Conservation (phyloP, 805 yeast genomes). For the Monosporozyma unispora region DNA sequence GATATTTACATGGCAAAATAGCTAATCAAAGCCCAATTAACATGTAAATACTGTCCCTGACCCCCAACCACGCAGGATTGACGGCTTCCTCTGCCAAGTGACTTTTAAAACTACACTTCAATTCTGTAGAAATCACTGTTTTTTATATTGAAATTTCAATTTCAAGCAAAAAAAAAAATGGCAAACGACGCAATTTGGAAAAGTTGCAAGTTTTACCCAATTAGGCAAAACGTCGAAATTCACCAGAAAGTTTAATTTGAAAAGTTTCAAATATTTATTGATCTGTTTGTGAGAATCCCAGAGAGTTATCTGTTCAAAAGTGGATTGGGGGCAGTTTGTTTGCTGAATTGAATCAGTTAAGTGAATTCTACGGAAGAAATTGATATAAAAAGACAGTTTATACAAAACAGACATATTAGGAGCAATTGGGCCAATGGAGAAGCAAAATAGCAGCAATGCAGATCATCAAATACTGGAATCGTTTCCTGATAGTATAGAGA, state of each 20-base stretch:
- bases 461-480: background rate
- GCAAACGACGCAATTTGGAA: background rate
- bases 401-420: background rate
- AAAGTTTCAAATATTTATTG: background rate
- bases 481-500: background rate
- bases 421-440: background rate
- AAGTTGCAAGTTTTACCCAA: background rate
- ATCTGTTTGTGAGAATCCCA: too few species aligned
- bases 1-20: too few species aligned
- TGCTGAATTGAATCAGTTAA: background rate
- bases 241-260: background rate
- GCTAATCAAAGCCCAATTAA: too few species aligned
- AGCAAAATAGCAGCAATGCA: background rate
- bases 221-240: slow-evolving; percentile 1
- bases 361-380: background rate
- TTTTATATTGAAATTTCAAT: background rate
- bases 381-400: too few species aligned
- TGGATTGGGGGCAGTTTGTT: background rate
- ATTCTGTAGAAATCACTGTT: too few species aligned
- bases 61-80: too few species aligned
- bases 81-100: too few species aligned
- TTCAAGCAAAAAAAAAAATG: background rate
- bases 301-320: background rate
- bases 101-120: too few species aligned
- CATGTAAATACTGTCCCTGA: too few species aligned